phyloP scores from a whole-genome alignment of 148 eudicot species.

The Rhododendron ferrugineum region DNA sequence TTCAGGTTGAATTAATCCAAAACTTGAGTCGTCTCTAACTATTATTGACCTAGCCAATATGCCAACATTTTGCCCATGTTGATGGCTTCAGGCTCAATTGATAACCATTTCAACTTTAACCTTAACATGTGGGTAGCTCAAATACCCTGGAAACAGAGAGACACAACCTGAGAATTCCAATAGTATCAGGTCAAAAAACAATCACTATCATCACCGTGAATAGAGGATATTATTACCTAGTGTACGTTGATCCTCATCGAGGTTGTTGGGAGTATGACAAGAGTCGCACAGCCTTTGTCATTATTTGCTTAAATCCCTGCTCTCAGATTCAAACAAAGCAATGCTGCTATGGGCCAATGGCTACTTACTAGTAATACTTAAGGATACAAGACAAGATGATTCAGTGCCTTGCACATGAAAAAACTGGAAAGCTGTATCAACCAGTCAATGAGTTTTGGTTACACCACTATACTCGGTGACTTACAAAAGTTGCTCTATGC shows the following conservation, averaged over 20 bases:
- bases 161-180: neutral
- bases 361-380: neutral
- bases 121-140: neutral
- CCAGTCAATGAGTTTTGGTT: neutral
- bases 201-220: neutral
- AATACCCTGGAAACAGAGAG: neutral
- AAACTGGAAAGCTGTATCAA: neutral
- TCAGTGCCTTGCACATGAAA: neutral
- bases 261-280: neutral
- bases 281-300: neutral
- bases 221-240: neutral
- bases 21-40: neutral
- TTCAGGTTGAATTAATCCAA: neutral
- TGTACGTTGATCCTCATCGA: neutral
- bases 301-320: neutral
- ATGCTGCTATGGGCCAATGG: neutral
- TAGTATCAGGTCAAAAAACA: neutral
- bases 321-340: neutral
- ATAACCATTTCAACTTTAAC: neutral
- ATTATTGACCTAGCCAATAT: neutral
- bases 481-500: neutral
- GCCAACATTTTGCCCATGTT: neutral
- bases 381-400: neutral
- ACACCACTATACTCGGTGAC: neutral
- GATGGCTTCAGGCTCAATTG: neutral